Evolutionary conservation across 768 basidiomycete genomes (phyloP), one percentile per base, ranked within the genome.

Genomic region (Macrolepiota albuminosa): DNA sequence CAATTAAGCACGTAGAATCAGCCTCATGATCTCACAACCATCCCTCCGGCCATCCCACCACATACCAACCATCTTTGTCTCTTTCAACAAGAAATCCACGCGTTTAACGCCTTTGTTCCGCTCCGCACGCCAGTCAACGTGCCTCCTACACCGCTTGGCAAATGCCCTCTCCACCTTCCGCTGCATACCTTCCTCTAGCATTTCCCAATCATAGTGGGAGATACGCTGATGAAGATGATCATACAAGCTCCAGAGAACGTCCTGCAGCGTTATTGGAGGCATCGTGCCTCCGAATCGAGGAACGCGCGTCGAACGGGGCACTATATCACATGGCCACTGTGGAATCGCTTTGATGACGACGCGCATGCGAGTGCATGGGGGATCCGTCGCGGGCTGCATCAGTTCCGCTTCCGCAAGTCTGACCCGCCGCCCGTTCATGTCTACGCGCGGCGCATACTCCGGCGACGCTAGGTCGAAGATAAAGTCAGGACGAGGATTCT

Each of bases 241-340:
- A 64, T 84, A 78, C 47, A 87, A 73, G 53, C 76, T 77, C 57
- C 74, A 70, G 46, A 88, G 73, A 24, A 89, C 76, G 63, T 88
- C 86, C 10, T 79, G 77, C 3, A 89, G 71, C 5, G 78, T 79
- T 65, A 89, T 84, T 2, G 78, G 76, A 70, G 6, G 77, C 78
- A 66, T 88, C 83, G 2, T 79, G 77, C 2, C 75, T 75, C 3
- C 8, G 8, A 3, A 8, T n/a, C 16, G 65, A 57, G 58, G 13
- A 21, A 24, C 42, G 68, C 58, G 62, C 66, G 10, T 31, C 11
- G 73, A 61, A 14, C 72, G 71, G 63, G 75, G 78, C 42, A 75
- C 70, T 54, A 89, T 67, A 60, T 81, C 77, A 57, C 88, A 76
- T 11, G 85, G 82, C 86, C 87, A 89, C 29, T 79, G 66, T 0